Evolutionary conservation across 2,329 filamentous ascomycete species (phyloP).

Genomic region (Knufia fluminis): DNA sequence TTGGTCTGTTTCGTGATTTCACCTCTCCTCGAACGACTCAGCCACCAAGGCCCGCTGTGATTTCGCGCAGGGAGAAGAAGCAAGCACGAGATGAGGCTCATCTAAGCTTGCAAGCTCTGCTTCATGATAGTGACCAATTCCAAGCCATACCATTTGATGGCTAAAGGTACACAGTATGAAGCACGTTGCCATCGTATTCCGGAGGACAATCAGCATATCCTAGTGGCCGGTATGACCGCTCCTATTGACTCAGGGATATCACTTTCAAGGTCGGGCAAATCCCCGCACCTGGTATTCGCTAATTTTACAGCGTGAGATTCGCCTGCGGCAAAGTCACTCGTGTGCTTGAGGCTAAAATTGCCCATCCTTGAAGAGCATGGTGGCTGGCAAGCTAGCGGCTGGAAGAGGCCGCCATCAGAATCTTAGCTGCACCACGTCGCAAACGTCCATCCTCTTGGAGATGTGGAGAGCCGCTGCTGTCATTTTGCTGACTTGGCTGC

Average conservation of each 20-base stretch:
- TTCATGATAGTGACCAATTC: too few species aligned
- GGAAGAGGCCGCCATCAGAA: background rate
- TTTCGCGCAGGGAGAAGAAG: background rate
- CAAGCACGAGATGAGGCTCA: too few species aligned
- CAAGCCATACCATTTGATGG: too few species aligned
- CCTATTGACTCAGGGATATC: too few species aligned
- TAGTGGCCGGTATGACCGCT: too few species aligned
- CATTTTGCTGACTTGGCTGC: background rate
- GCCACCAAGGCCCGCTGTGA: background rate
- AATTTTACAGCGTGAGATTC: background rate
- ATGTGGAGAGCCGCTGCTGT: background rate
- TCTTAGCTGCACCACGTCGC: background rate
- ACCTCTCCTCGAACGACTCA: background rate
- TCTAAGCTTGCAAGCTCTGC: too few species aligned
- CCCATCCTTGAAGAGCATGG: background rate
- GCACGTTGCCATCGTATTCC: too few species aligned
- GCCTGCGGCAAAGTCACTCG: background rate
- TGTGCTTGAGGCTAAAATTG: constrained; percentile 3
- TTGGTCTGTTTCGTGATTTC: background rate
- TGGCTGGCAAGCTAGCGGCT: constrained; percentile 5
- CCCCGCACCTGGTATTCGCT: background rate
- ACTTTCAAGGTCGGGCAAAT: background rate
- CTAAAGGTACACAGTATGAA: too few species aligned
- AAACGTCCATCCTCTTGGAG: background rate
- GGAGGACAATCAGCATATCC: too few species aligned